Base-by-base conservation (phyloP, 2,329 filamentous ascomycete genomes). In the Sclerotinia sclerotiorum region DNA sequence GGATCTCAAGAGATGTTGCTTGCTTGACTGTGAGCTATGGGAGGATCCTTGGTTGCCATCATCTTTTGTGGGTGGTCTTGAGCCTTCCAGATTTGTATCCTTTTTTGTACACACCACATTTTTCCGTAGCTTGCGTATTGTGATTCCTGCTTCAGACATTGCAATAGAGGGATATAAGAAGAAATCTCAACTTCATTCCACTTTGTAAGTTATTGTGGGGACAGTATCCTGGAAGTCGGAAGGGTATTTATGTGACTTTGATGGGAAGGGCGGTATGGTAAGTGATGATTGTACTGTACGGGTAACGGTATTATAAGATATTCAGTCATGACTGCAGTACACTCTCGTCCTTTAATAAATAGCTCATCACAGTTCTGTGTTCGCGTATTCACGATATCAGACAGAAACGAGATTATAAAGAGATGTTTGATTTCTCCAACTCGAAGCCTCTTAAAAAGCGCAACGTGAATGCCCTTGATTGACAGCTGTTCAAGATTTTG, bases 341-440 rank as follows among this genome's bases (percentile, higher is more conserved):
- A 51, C 19, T 24, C 48, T 19, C 6, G n/a, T 27, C 15, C 58
- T 5, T 7, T 51, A 29, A 62, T 49, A 39, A 24, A 29, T 27
- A 15, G 11, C 21, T 51, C 46, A 19, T 39, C 21, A 29, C 32
- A 51, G 24, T 49, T 51, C 21, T 39, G 29, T 62, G 60, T 62
- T 21, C 15, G 21, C 15, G 2, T 21, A 19, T 21, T 27, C 15
- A 44, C 51, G 15, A 42, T 35, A 51, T 24, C 5, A 51, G 32
- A 63, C n/a, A 10, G n/a, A 63, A 27, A 39, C n/a, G n/a, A 27
- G 46, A 51, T 46, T 24, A 52, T 27, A 42, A 51, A 51, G 60
- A 51, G 32, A 39, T n/a, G 8, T 51, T 19, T 15, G 24, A 24
- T 63, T 39, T 39, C 32, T 63, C 48, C 8, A 51, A 19, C 46